Evolutionary conservation across 371 early-diverging fungal species (phyloP).

Genomic region (Mucor piriformis): DNA sequence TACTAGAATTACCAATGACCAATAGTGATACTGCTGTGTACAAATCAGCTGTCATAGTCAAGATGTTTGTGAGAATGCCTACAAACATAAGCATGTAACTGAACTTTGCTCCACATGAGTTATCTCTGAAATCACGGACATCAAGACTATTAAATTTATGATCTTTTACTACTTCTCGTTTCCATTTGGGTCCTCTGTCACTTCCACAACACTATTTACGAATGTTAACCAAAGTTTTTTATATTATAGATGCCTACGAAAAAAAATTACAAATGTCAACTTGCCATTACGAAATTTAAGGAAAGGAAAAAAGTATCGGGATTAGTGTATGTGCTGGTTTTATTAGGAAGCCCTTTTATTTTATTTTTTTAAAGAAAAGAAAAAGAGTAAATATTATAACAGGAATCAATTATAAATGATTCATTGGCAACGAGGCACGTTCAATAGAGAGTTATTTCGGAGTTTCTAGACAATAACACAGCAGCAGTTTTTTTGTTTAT

Average conservation of each 20-base stretch:
- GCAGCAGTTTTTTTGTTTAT: too few relatives aligned
- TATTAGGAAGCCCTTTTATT: neutral
- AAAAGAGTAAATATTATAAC: neutral
- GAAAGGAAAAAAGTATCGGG: neutral
- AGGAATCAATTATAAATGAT: neutral
- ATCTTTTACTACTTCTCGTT: conserved; percentile 81
- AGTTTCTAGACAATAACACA: neutral
- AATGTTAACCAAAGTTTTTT: neutral
- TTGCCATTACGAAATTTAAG: neutral
- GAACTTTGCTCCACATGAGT: conserved; percentile 47
- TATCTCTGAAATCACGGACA: conserved; percentile 76
- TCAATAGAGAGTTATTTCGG: neutral
- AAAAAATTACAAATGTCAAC: neutral
- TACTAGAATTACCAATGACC: conserved; percentile 56
- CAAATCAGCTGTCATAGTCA: conserved; percentile 9
- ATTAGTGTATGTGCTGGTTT: neutral
- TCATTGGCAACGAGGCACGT: neutral
- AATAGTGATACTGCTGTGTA: conserved; percentile 16
- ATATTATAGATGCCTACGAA: neutral
- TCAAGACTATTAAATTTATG: conserved; percentile 92
- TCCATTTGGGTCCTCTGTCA: conserved; percentile 64
- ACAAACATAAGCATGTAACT: conserved; percentile 70
- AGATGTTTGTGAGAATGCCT: conserved; percentile 48
- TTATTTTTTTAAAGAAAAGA: neutral
- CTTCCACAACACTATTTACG: conserved; percentile 16